Percentiles rank a stretch among this genome's conserved stretches.
Evolutionary conservation across 495 filamentous ascomycete genomes (phyloP).

Genomic region (Articulospora tetracladia): DNA sequence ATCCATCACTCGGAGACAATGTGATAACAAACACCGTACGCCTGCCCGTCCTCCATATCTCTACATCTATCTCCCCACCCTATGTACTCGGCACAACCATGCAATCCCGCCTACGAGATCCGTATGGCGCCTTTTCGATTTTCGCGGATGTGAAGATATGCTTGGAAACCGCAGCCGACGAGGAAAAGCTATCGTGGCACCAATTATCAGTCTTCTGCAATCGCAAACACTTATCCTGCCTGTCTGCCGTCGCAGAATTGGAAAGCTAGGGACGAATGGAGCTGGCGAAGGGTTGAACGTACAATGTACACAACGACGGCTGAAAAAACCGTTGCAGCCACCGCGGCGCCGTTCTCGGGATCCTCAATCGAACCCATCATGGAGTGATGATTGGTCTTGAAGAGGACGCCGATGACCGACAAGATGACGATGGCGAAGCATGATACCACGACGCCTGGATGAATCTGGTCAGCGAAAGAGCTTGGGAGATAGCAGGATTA

Average conservation of each 20-base stretch:
- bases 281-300: slow-evolving; percentile 30
- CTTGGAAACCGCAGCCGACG: slow-evolving; percentile 85
- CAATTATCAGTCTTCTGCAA: too few relatives aligned
- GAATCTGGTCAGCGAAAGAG: not conserved
- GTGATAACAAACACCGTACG: not conserved
- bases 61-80: not conserved
- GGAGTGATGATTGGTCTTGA: slow-evolving; percentile 70
- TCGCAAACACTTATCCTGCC: too few relatives aligned
- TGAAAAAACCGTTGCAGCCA: slow-evolving; percentile 77
- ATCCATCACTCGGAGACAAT: not conserved
- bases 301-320: slow-evolving; percentile 84
- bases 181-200: slow-evolving; percentile 67
- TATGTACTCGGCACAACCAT: not conserved
- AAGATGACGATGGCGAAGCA: slow-evolving; percentile 86
- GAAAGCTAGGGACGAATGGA: too few relatives aligned
- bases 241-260: too few relatives aligned
- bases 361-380: slow-evolving; percentile 75
- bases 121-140: slow-evolving; percentile 74
- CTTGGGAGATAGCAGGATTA: not conserved
- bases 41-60: not conserved
- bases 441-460: slow-evolving; percentile 75
- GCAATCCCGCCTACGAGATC: slow-evolving; percentile 9
- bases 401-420: slow-evolving; percentile 75
- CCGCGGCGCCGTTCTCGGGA: slow-evolving; percentile 67
- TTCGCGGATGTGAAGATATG: slow-evolving; percentile 71